phyloP scores from a whole-genome alignment of 2,329 filamentous ascomycete species.

The Fusarium xylarioides region DNA sequence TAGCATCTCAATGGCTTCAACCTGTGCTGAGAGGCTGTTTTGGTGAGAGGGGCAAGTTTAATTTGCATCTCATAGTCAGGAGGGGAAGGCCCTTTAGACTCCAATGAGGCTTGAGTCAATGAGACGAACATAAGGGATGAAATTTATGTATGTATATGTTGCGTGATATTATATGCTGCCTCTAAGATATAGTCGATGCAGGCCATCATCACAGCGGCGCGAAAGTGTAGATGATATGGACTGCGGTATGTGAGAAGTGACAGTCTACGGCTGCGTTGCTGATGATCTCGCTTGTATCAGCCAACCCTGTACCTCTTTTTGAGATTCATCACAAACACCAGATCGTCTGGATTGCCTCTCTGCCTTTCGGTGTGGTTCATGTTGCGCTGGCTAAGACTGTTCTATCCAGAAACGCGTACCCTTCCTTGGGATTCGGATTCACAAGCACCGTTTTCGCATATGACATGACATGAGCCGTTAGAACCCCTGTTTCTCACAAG shows the following conservation, averaged over 20 bases:
- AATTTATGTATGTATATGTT: neutral
- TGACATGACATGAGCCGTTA: slow-evolving; percentile 4
- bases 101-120: slow-evolving; percentile 17
- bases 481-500: slow-evolving; percentile 15
- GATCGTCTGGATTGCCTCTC: neutral
- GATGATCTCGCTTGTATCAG: slow-evolving; percentile 3
- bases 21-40: slow-evolving; percentile 15
- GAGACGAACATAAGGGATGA: slow-evolving; percentile 29
- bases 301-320: slow-evolving; percentile 2
- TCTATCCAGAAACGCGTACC: neutral
- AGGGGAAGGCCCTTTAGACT: slow-evolving; percentile 11
- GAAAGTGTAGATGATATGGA: slow-evolving; percentile 8
- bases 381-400: neutral
- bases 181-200: neutral
- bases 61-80: slow-evolving; percentile 26
- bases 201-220: slow-evolving; percentile 3
- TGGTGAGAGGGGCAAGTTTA: slow-evolving; percentile 32
- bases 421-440: slow-evolving; percentile 21
- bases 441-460: slow-evolving; percentile 14
- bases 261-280: neutral
- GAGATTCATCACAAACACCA: slow-evolving; percentile 25
- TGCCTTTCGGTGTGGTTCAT: neutral
- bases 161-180: slow-evolving; percentile 11
- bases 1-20: slow-evolving; percentile 2
- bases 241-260: slow-evolving; percentile 18